Base-by-base conservation (phyloP, 108 stramenopile species). In the Cyclotella atomus region DNA sequence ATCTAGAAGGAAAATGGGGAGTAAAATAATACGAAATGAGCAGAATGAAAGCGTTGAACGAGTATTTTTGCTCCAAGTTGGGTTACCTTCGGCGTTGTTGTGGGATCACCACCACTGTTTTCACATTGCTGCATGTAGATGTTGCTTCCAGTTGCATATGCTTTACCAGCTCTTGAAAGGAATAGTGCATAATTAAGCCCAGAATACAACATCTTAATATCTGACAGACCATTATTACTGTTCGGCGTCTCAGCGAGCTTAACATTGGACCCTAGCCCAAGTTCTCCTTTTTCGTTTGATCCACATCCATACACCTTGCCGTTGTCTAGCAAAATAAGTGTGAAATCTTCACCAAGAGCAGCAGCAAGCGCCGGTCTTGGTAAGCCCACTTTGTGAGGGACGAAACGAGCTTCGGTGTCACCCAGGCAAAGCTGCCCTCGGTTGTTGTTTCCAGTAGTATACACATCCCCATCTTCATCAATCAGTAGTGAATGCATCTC, bases 121-220 rank as follows among this genome's bases (percentile, higher is more conserved):
- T 50, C 65, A 49, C 85, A 83, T 47, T 77, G 76, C 69, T 86
- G 85, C 28, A 69, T 79, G 41, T 77, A 80, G 14, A 45, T 64
- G 36, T 76, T 76, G 19, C 55, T 62, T 24, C 85, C 85, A 56
- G 74, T 81, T 15, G 61, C 66, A 38, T 68, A 70, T 3, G 71
- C 60, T 28, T 45, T 53, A 15, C 71, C 72, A 32, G 69, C 36
- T 8, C 25, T 19, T 2, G 70, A 38, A 24, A 65, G 49, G 28
- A 73, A 54, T 25, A 81, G 33, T 6, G 73, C 38, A 47, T 73
- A 81, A 17, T 81, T 65, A 38, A 64, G 55, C 12, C 85, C 85
- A 24, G 83, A 67, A 47, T 63, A 71, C 6, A 85, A 33, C 1
- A 27, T 35, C 15, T 35, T 32, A 21, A 79, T 68, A n/a, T 59